A percentile compares a stretch with the other conserved stretches of the same genome.
These are phyloP conservation scores for Wickerhamiella hasegawae DNA, from an alignment of 805 yeast species.

Conservation along the genomic window DNA sequence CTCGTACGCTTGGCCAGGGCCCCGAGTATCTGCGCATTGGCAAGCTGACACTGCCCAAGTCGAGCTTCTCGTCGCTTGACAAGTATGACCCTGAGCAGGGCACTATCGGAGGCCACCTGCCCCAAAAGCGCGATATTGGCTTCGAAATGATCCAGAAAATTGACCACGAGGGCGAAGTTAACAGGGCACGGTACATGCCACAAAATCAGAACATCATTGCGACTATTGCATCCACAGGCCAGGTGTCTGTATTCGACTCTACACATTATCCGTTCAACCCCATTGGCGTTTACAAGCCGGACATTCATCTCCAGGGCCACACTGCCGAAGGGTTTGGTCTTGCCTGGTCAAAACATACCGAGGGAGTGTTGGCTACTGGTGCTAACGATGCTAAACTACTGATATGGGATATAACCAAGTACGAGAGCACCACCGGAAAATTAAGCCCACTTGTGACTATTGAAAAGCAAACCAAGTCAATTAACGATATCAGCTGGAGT, in stretches of 20 bases:
- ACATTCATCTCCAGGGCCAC: conserved; percentile 32
- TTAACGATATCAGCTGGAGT: conserved; percentile 62
- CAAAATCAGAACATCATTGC: conserved; percentile 76
- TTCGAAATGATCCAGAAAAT: conserved; percentile 38
- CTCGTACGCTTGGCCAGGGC: conserved; percentile 44
- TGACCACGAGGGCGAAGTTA: conserved; percentile 57
- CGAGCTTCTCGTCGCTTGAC: conserved; percentile 10
- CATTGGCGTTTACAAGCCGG: conserved; percentile 29
- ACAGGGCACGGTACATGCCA: conserved; percentile 59
- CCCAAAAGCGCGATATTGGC: conserved; percentile 4
- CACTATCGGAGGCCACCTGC: conserved; percentile 20
- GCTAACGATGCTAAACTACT: conserved; percentile 48
- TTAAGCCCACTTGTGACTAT: conserved; percentile 14
- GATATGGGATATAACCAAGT: conserved; percentile 48
- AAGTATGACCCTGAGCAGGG: conserved; percentile 25
- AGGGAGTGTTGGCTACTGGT: conserved; percentile 45
- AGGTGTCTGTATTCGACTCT: conserved; percentile 54
- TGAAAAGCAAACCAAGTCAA: conserved; percentile 29
- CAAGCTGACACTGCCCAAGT: conserved; percentile 18
- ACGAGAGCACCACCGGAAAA: conserved; percentile 17
- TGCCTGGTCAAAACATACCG: conserved; percentile 52
- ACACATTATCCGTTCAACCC: conserved; percentile 57
- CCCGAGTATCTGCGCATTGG: conserved; percentile 32
- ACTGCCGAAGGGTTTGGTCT: conserved; percentile 40
- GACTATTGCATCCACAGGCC: conserved; percentile 51